Evolutionary conservation across 257 asterid genomes (phyloP).

Genomic region (Ballota nigra): DNA sequence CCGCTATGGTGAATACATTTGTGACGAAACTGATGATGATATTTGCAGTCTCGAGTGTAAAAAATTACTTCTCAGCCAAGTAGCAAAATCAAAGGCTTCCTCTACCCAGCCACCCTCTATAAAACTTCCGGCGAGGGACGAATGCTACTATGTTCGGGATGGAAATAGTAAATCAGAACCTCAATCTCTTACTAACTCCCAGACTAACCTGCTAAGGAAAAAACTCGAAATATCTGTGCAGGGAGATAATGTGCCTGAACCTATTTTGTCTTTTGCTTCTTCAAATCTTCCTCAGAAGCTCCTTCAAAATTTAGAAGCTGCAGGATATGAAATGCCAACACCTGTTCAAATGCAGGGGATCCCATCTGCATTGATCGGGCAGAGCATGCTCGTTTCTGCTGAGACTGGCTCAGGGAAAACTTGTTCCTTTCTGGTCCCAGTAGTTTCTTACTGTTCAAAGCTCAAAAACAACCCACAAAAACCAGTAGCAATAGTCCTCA

Average conservation of each 20-base stretch:
- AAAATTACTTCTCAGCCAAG: conserved; percentile 42
- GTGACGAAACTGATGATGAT: conserved; percentile 89
- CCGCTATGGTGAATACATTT: conserved; percentile 90
- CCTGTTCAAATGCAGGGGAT: conserved; percentile 98
- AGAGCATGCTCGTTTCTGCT: conserved; percentile 82
- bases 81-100: conserved; percentile 35
- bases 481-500: conserved; percentile 73
- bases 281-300: conserved; percentile 75
- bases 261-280: conserved; percentile 68
- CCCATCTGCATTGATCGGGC: conserved; percentile 67
- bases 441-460: conserved; percentile 56
- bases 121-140: conserved; percentile 63
- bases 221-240: conserved; percentile 62
- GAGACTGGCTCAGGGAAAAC: conserved; percentile 97
- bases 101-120: conserved; percentile 30
- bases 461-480: conserved; percentile 39
- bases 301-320: conserved; percentile 64
- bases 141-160: conserved; percentile 75
- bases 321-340: conserved; percentile 89
- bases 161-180: conserved; percentile 27
- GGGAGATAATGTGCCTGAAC: conserved; percentile 56
- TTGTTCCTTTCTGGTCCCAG: conserved; percentile 76
- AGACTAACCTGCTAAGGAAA: conserved; percentile 47
- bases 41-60: conserved; percentile 90
- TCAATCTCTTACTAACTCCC: conserved; percentile 30